These are phyloP conservation scores for Nitzschia sp. DNA, from an alignment of 108 stramenopile genomes.

Conservation along the genomic window DNA sequence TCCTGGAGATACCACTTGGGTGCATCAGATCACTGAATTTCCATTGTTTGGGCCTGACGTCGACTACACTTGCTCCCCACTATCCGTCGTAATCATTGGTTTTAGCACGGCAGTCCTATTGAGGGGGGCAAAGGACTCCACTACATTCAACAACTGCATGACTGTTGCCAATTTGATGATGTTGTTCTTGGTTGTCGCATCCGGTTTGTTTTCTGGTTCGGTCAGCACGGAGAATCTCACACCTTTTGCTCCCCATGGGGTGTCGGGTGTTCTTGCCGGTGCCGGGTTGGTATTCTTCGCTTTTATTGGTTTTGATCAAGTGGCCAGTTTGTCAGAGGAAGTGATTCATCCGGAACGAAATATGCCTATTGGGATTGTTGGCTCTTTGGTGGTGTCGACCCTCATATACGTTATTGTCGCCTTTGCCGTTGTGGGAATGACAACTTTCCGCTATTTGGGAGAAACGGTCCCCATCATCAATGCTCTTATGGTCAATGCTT, in stretches of 20 bases:
- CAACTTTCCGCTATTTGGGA: slow-evolving; percentile 53
- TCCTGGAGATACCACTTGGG: not conserved
- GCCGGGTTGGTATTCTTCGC: slow-evolving; percentile 81
- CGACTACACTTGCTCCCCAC: slow-evolving; percentile 58
- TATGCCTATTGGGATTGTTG: slow-evolving; percentile 82
- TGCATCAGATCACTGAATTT: slow-evolving; percentile 32
- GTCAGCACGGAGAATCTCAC: slow-evolving; percentile 37
- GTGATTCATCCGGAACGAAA: slow-evolving; percentile 83
- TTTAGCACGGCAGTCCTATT: slow-evolving; percentile 50
- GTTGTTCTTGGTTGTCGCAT: slow-evolving; percentile 40
- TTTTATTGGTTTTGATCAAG: slow-evolving; percentile 83
- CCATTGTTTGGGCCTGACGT: slow-evolving; percentile 22
- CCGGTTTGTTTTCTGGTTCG: slow-evolving; percentile 38
- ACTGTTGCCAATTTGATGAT: slow-evolving; percentile 69
- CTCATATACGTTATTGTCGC: slow-evolving; percentile 75
- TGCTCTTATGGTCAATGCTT: slow-evolving; percentile 53
- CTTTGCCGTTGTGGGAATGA: slow-evolving; percentile 83
- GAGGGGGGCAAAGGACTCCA: slow-evolving; percentile 74
- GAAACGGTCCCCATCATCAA: slow-evolving; percentile 50
- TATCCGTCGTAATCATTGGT: slow-evolving; percentile 59
- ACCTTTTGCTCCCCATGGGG: slow-evolving; percentile 50
- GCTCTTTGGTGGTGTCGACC: slow-evolving; percentile 70
- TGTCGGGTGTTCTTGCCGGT: slow-evolving; percentile 14
- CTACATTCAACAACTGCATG: slow-evolving; percentile 71
- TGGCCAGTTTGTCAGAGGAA: slow-evolving; percentile 85